These are phyloP conservation scores for Asterionellopsis glacialis DNA, from an alignment of 108 stramenopile species.

Conservation along the genomic window DNA sequence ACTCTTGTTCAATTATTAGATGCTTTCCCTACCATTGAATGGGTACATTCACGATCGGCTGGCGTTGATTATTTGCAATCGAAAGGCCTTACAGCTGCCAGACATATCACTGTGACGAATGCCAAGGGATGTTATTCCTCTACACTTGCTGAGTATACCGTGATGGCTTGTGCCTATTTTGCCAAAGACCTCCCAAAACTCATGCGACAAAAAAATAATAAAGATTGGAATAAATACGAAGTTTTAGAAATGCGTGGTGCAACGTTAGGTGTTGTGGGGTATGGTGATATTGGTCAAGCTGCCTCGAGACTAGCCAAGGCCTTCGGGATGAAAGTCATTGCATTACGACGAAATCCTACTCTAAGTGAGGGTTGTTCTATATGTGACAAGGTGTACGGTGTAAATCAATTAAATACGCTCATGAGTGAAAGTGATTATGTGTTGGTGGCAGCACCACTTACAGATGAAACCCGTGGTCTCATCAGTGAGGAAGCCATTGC, in stretches of 20 bases:
- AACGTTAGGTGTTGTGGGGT: constrained; percentile 86
- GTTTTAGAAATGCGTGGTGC: constrained; percentile 63
- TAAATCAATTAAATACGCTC: constrained; percentile 37
- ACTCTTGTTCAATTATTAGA: constrained; percentile 48
- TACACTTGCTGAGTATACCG: constrained; percentile 86
- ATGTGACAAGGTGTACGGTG: constrained; percentile 55
- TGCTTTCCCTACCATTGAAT: constrained; percentile 55
- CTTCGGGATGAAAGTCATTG: constrained; percentile 83
- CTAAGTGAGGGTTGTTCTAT: constrained; percentile 42
- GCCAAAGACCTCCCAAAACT: constrained; percentile 89
- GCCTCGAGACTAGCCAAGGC: constrained; percentile 68
- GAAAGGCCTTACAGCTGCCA: constrained; percentile 3
- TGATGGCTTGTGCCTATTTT: constrained; percentile 87
- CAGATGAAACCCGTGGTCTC: constrained; percentile 56
- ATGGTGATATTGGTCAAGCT: constrained; percentile 83
- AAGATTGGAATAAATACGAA: constrained; percentile 67
- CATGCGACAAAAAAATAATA: constrained; percentile 54
- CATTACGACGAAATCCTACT: constrained; percentile 55
- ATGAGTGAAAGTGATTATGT: constrained; percentile 74
- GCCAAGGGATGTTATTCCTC: constrained; percentile 84
- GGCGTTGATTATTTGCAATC: constrained; percentile 72
- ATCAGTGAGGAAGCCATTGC: constrained; percentile 54
- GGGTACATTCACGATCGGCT: constrained; percentile 79
- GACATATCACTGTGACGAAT: constrained; percentile 66
- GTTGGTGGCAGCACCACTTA: constrained; percentile 70